Evolutionary conservation across 495 filamentous ascomycete species (phyloP).

Genomic region (Xylaria palmicola): DNA sequence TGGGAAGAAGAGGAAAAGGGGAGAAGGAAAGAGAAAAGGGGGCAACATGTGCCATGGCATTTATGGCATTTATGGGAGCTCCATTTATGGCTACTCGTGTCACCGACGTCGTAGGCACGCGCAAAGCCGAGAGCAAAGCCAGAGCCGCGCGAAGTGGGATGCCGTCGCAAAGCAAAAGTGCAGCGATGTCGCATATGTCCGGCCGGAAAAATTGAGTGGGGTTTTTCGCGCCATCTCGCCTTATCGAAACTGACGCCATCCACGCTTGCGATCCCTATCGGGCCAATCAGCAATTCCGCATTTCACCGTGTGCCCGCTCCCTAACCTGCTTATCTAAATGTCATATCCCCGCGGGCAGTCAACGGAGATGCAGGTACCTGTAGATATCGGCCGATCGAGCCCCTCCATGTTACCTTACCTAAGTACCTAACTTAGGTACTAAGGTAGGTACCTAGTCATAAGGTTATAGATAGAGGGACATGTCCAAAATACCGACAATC

Average conservation of each 20-base stretch:
- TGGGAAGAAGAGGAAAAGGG: too few species aligned
- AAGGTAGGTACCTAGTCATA: too few species aligned
- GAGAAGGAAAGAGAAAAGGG: too few species aligned
- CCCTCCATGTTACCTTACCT: too few species aligned
- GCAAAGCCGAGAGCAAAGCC: not conserved
- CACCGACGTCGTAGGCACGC: not conserved
- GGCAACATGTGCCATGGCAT: slow-evolving; percentile 1
- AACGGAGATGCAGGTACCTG: slow-evolving; percentile 1
- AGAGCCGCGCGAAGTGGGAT: slow-evolving; percentile 9
- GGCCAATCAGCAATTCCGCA: not conserved
- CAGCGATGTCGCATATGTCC: slow-evolving; percentile 4
- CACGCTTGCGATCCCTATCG: not conserved
- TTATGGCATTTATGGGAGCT: too few species aligned
- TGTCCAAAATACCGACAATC: too few species aligned
- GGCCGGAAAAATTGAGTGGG: not conserved
- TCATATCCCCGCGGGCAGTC: slow-evolving; percentile 5
- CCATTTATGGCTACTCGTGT: too few species aligned
- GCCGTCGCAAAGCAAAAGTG: not conserved
- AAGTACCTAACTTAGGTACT: too few species aligned
- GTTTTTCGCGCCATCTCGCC: not conserved
- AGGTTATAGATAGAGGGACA: too few species aligned
- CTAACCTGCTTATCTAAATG: too few species aligned
- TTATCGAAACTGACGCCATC: not conserved
- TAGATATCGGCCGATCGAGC: not conserved
- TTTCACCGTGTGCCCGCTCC: too few species aligned